Evolutionary conservation across 75 land plant genomes (phyloP).

Genomic region (Chamaecyparis obtusa): DNA sequence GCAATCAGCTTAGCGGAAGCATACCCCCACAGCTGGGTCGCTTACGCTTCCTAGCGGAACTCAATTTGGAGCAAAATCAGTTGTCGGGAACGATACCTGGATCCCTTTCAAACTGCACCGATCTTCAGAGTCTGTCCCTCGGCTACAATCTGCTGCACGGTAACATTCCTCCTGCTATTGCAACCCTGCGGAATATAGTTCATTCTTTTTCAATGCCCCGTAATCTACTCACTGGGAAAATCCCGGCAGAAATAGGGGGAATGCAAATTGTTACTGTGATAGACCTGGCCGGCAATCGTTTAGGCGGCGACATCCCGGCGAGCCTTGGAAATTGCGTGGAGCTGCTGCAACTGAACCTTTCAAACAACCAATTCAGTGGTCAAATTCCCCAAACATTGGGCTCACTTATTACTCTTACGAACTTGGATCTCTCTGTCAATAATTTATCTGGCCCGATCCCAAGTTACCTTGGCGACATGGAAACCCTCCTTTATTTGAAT

Average conservation of each 20-base stretch:
- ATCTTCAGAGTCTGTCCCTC: constrained; percentile 40
- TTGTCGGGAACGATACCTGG: constrained; percentile 43
- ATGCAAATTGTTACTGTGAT: constrained; percentile 40
- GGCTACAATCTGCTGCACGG: constrained; percentile 51
- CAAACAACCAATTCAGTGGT: constrained; percentile 24
- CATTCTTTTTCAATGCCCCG: constrained; percentile 44
- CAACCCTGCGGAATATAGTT: constrained; percentile 25
- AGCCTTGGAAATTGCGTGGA: constrained; percentile 54
- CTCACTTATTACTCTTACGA: constrained; percentile 19
- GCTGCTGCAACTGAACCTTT: constrained; percentile 30
- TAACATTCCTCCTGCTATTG: constrained; percentile 34
- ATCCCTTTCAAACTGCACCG: constrained; percentile 28
- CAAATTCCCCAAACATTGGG: constrained; percentile 20
- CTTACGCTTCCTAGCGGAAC: constrained; percentile 28
- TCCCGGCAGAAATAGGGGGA: constrained; percentile 50
- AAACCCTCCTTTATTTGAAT: constrained; percentile 12
- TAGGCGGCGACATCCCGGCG: constrained; percentile 54
- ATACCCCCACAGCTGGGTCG: constrained; percentile 46
- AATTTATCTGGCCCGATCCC: constrained; percentile 25
- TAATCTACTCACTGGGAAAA: constrained; percentile 35
- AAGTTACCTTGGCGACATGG: constrained; percentile 12
- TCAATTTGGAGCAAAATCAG: constrained; percentile 42
- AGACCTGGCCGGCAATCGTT: constrained; percentile 47
- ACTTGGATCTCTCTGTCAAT: constrained; percentile 29
- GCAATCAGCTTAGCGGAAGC: constrained; percentile 45